Evolutionary conservation across 2,329 filamentous ascomycete species (phyloP).

Genomic region (Davidsoniella virescens): DNA sequence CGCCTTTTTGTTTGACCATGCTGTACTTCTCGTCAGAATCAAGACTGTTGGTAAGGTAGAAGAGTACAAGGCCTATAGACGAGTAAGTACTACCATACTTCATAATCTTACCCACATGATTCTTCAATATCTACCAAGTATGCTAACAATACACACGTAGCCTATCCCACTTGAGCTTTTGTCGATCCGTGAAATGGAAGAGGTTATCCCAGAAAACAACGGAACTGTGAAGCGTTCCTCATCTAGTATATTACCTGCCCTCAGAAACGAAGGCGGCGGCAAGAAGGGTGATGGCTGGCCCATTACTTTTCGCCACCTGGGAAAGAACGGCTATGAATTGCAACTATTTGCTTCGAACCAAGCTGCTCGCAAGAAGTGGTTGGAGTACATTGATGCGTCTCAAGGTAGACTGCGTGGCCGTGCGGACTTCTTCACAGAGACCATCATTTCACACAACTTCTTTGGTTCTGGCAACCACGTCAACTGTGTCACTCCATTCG

Average conservation of each 20-base stretch:
- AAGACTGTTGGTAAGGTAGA: conserved; percentile 89
- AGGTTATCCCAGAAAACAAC: conserved; percentile 59
- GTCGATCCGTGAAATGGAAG: conserved; percentile 92
- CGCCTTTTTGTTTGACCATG: conserved; percentile 91
- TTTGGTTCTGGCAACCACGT: conserved; percentile 59
- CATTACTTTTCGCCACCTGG: conserved; percentile 90
- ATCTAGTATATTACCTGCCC: conserved; percentile 57
- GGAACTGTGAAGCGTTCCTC: conserved; percentile 76
- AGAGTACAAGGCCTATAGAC: conserved; percentile 86
- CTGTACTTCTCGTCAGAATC: conserved; percentile 75
- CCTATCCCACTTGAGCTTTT: conserved; percentile 89
- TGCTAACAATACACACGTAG: conserved; percentile 22
- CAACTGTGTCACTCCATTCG: conserved; percentile 86
- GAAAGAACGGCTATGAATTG: conserved; percentile 86
- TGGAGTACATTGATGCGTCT: conserved; percentile 84
- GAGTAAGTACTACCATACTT: conserved; percentile 26
- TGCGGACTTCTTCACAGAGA: conserved; percentile 78
- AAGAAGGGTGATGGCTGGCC: conserved; percentile 65
- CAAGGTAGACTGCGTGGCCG: conserved; percentile 76
- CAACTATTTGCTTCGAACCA: conserved; percentile 78
- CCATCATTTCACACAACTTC: conserved; percentile 41
- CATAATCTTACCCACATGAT: too few relatives aligned
- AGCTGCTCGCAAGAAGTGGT: conserved; percentile 84
- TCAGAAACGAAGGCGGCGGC: conserved; percentile 30
- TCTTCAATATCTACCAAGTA: background rate